Evolutionary conservation across 2,329 filamentous ascomycete species (phyloP).

Genomic region (Ophiocordyceps sinensis): DNA sequence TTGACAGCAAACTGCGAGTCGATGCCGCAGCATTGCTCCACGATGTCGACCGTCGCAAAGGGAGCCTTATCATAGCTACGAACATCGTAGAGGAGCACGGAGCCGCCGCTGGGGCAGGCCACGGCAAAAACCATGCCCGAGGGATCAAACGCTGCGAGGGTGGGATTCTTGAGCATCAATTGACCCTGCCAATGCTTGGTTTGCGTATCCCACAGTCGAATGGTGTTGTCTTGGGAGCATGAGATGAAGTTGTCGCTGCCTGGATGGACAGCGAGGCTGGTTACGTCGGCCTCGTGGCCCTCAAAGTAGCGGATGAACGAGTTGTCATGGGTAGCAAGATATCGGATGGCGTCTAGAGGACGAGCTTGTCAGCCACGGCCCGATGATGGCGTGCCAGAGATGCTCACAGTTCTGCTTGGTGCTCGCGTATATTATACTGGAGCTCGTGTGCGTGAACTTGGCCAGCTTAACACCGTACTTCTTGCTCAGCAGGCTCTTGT

Average conservation of each 20-base stretch:
- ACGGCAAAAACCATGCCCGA: conserved; percentile 86
- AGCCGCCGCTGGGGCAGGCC: conserved; percentile 65
- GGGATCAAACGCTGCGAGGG: conserved; percentile 80
- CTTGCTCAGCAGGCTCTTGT: conserved; percentile 82
- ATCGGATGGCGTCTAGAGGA: conserved; percentile 61
- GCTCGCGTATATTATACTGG: conserved; percentile 86
- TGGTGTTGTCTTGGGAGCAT: conserved; percentile 78
- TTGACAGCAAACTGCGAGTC: conserved; percentile 44
- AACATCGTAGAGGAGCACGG: conserved; percentile 79
- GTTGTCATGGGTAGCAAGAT: conserved; percentile 87
- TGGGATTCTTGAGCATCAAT: conserved; percentile 66
- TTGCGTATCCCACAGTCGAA: conserved; percentile 78
- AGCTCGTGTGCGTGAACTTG: conserved; percentile 82
- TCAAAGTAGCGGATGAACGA: conserved; percentile 93
- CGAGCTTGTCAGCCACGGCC: conserved; percentile 1
- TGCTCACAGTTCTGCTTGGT: conserved; percentile 79
- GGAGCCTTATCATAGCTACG: conserved; percentile 89
- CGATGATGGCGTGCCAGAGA: background rate
- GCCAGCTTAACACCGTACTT: conserved; percentile 95
- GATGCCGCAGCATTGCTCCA: conserved; percentile 34
- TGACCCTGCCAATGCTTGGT: conserved; percentile 69
- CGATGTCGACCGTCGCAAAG: conserved; percentile 72
- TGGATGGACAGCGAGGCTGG: conserved; percentile 69
- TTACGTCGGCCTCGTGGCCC: conserved; percentile 76
- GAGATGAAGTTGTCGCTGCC: conserved; percentile 85